A percentile compares a stretch with the other conserved stretches of the same genome.
Evolutionary conservation across 2,329 filamentous ascomycete genomes (phyloP).

Genomic region (Septoria linicola): DNA sequence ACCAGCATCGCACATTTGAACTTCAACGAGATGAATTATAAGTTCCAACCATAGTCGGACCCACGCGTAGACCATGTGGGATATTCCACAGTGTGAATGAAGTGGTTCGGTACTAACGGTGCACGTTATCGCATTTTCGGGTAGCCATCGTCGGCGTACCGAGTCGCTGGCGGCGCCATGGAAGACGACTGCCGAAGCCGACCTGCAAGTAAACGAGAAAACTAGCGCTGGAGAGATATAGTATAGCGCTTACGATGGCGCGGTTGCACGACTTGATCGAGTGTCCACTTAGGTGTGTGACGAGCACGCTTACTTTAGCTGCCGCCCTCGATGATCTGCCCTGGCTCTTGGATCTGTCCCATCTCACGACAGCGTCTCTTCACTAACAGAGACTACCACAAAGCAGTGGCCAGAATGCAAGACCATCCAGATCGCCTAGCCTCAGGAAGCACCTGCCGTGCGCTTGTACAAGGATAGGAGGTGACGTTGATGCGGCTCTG

Average conservation of each 20-base stretch:
- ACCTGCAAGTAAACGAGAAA: constrained; percentile 12
- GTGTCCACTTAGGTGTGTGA: constrained; percentile 3
- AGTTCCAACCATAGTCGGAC: too few relatives aligned
- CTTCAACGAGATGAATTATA: too few relatives aligned
- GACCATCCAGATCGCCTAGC: too few relatives aligned
- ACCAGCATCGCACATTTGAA: too few relatives aligned
- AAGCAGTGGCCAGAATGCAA: too few relatives aligned
- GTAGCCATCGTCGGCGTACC: constrained; percentile 7
- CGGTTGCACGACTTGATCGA: constrained; percentile 17
- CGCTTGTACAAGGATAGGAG: too few relatives aligned
- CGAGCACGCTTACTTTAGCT: constrained; percentile 11
- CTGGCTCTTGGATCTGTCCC: not conserved
- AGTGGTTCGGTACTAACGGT: constrained; percentile 20
- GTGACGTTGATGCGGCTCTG: constrained; percentile 13
- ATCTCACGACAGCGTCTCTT: not conserved
- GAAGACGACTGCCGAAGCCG: constrained; percentile 13
- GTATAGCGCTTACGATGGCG: constrained; percentile 17
- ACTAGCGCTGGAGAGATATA: constrained; percentile 12
- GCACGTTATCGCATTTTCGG: not conserved
- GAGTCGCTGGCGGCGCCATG: constrained; percentile 16
- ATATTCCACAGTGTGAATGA: too few relatives aligned
- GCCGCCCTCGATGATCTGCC: constrained; percentile 1
- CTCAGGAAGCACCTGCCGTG: too few relatives aligned
- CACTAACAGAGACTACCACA: not conserved
- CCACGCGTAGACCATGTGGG: too few relatives aligned